These are phyloP conservation scores for Candida sanyaensis DNA, from an alignment of 1,139 yeast species.

Conservation along the genomic window DNA sequence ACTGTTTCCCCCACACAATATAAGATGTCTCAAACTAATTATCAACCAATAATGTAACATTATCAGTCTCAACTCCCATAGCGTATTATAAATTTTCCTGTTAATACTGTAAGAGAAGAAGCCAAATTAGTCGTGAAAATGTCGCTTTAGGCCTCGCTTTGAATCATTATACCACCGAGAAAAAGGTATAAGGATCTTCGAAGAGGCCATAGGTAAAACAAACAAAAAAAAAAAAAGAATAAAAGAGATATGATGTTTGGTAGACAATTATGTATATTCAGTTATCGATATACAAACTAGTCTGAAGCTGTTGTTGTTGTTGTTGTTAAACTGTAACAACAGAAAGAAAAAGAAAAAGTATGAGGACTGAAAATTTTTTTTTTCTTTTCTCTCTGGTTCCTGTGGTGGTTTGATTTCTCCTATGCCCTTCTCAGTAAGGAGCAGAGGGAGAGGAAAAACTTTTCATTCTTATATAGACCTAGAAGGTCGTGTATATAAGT, in stretches of 20 bases:
- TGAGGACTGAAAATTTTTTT: too few relatives aligned
- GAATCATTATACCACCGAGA: conserved; percentile 61
- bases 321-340: too few relatives aligned
- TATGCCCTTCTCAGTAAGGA: too few relatives aligned
- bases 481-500: too few relatives aligned
- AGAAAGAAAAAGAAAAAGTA: background rate
- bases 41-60: conserved; percentile 17
- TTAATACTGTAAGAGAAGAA: conserved; percentile 15
- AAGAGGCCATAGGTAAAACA: conserved; percentile 48
- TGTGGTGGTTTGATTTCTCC: too few relatives aligned
- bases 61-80: conserved; percentile 18
- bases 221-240: too few relatives aligned
- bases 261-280: too few relatives aligned
- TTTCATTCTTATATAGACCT: too few relatives aligned
- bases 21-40: conserved; percentile 31
- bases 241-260: too few relatives aligned
- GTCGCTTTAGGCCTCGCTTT: conserved; percentile 65
- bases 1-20: background rate
- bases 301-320: too few relatives aligned
- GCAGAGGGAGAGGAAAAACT: too few relatives aligned
- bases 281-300: background rate
- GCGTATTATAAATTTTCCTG: conserved; percentile 14
- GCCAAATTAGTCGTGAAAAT: conserved; percentile 28
- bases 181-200: conserved; percentile 63
- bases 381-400: too few relatives aligned